Percentiles rank a stretch among this genome's conserved stretches.
Evolutionary conservation across 331 rosid species (phyloP).

Genomic region (Pyracantha coccinea): DNA sequence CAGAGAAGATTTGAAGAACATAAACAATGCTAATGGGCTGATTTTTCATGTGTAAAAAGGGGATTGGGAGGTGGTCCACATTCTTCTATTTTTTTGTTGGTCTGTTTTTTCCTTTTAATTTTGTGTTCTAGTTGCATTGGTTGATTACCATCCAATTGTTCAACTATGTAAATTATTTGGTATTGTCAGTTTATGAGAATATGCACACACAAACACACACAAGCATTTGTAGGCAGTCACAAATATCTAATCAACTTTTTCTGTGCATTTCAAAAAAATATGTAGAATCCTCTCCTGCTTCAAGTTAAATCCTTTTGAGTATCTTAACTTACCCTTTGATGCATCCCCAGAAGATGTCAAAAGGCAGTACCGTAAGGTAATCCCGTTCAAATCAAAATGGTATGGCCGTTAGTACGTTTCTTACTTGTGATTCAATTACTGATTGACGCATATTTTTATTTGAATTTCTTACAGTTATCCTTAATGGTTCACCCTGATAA

Average conservation of each 20-base stretch:
- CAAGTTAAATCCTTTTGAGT: constrained; percentile 83
- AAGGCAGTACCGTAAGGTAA: constrained; percentile 93
- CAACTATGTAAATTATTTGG: background rate
- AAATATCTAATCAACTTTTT: background rate
- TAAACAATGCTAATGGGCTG: background rate
- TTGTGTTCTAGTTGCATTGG: background rate
- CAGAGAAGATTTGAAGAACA: background rate
- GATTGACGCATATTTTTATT: constrained; percentile 9
- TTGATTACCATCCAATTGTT: background rate
- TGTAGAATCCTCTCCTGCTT: constrained; percentile 85
- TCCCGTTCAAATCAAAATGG: background rate
- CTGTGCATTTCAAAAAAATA: background rate
- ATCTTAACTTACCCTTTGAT: constrained; percentile 71
- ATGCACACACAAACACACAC: background rate
- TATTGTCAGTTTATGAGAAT: background rate
- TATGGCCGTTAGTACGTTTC: background rate
- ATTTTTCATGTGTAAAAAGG: background rate
- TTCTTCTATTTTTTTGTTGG: background rate
- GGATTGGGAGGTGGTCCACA: background rate
- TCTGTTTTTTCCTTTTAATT: background rate
- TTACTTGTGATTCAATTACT: background rate
- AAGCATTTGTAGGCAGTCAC: background rate
- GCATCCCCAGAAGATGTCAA: constrained; percentile 67
- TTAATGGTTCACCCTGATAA: constrained; percentile 98
- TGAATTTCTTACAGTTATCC: constrained; percentile 49